Evolutionary conservation across 2,329 filamentous ascomycete genomes (phyloP), one percentile per base, ranked within the genome.

Genomic region (Epichloe hybrida): DNA sequence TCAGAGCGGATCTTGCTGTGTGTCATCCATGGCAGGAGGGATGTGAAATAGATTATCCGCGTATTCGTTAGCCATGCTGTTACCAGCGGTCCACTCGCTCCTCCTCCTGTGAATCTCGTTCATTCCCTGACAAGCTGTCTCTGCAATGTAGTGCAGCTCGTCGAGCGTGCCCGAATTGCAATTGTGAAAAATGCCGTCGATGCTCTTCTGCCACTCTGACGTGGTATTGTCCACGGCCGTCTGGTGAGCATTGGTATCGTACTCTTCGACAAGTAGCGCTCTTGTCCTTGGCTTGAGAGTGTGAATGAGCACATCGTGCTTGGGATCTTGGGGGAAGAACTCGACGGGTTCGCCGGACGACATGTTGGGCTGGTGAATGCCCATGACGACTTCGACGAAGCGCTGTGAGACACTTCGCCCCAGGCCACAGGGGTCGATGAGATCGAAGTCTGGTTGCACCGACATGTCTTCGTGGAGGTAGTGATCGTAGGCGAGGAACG

Each of bases 361-460:
- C 17, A 59, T 56, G 21, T 59, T 55, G 15, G 69, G 68, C 52
- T 73, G 71, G 44, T 59, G 54, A 36, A 70, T 57, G 31, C 71
- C 71, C 53, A 59, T 64, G 36, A 65, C 66, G 4, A 73, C 69
- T 54, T 74, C 71, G 50, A 73, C 70, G 52, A 74, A 74, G 46
- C 71, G 70, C 57, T 72, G 69, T 21, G 69, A 69, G 20, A 73
- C 50, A 50, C 61, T 64, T 40, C 71, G 66, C 11, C 62, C 62
- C 23, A 71, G 62, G 2, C 66, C 64, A 49, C 67, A 66, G 6
- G 71, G 71, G 53, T 74, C 72, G 27, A 58, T 54, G 38, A 71
- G 57, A 56, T 74, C 71, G 50, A 72, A 70, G 3, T 62, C 62
- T 8, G 52, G 52, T 35, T 51, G 52, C 6, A 50, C 51, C 4